These are phyloP conservation scores for Fremontodendron californicum DNA, from an alignment of 345 rosid genomes.

Conservation along the genomic window DNA sequence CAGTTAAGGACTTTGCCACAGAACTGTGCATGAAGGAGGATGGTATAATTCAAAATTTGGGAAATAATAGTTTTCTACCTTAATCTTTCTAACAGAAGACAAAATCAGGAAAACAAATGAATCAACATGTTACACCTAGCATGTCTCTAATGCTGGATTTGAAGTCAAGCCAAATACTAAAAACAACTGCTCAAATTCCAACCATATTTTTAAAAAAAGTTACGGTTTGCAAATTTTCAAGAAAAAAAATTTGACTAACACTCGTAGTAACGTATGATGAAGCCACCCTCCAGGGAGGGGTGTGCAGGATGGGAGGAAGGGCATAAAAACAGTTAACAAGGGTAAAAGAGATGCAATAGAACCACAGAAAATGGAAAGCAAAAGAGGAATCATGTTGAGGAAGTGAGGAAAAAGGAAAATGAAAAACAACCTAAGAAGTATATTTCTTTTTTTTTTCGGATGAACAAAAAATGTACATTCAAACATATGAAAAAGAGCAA, in stretches of 20 bases:
- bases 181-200: neutral
- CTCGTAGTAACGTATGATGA: neutral
- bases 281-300: neutral
- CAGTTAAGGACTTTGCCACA: slow-evolving; percentile 80
- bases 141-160: neutral
- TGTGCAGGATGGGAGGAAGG: neutral
- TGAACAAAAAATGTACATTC: neutral
- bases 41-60: slow-evolving; percentile 4
- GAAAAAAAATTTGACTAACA: neutral
- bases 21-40: slow-evolving; percentile 39
- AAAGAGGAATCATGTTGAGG: neutral
- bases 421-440: neutral
- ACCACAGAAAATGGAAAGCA: neutral
- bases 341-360: neutral
- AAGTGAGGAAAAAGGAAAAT: neutral
- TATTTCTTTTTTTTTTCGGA: neutral
- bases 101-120: neutral
- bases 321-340: neutral
- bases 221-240: neutral
- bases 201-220: neutral
- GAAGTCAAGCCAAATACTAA: neutral
- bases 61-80: neutral
- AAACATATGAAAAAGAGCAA: neutral
- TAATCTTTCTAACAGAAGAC: neutral
- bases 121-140: neutral